phyloP scores from a whole-genome alignment of 768 basidiomycete species.

The Amanita fuliginea region DNA sequence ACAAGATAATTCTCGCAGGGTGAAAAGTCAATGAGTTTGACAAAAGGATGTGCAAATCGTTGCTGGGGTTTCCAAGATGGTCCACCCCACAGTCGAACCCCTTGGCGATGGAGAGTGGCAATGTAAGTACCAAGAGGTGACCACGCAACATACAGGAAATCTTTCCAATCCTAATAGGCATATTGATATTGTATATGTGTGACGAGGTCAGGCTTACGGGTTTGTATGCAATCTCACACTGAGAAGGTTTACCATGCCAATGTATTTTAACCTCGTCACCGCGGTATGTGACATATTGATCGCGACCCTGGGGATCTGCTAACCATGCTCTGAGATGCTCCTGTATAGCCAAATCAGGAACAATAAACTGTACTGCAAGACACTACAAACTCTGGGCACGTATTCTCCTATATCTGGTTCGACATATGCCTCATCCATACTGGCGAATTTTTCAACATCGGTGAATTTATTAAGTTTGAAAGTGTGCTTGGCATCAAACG shows the following conservation, averaged over 20 bases:
- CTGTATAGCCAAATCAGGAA: conserved; percentile 27
- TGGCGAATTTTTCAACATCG: conserved; percentile 77
- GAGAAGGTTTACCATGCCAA: conserved; percentile 90
- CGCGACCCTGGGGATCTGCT: conserved; percentile 83
- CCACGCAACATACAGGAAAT: conserved; percentile 90
- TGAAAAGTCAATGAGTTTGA: conserved; percentile 94
- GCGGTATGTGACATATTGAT: conserved; percentile 92
- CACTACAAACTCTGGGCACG: conserved; percentile 47
- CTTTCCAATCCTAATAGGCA: conserved; percentile 75
- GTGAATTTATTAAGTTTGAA: conserved; percentile 82
- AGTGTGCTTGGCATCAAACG: conserved; percentile 80
- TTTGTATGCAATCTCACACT: conserved; percentile 73
- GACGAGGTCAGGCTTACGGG: conserved; percentile 36
- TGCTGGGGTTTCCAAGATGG: conserved; percentile 80
- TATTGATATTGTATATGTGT: conserved; percentile 9
- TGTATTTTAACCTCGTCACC: conserved; percentile 84
- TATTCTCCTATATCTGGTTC: conserved; percentile 72
- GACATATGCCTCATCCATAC: conserved; percentile 66
- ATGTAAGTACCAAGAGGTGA: conserved; percentile 94
- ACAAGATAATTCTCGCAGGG: conserved; percentile 94
- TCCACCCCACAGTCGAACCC: conserved; percentile 94
- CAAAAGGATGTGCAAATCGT: conserved; percentile 90
- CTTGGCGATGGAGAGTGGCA: conserved; percentile 88
- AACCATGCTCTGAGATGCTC: conserved; percentile 96
- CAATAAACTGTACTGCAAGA: background rate